phyloP scores from a whole-genome alignment of 306 rosid species.

The Lotus japonicus region DNA sequence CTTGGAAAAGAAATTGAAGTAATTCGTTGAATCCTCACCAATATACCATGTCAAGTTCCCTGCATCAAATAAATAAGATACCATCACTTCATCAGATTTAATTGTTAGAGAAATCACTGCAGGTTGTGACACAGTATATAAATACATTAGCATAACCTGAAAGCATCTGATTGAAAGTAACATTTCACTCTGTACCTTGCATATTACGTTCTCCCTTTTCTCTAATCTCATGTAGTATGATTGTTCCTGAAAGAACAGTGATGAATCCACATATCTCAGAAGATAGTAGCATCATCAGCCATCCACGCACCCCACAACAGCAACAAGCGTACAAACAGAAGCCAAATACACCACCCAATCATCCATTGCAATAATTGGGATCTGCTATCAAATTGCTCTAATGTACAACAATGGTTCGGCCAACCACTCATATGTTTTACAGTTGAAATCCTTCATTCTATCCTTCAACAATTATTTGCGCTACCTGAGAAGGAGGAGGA shows the following conservation, averaged over 20 bases:
- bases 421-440: too few relatives aligned
- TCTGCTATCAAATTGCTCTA: too few relatives aligned
- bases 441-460: too few relatives aligned
- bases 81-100: not conserved
- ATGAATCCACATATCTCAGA: slow-evolving; percentile 94
- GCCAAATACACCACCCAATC: too few relatives aligned
- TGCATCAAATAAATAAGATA: slow-evolving; percentile 25
- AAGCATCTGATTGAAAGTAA: slow-evolving; percentile 1
- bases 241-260: slow-evolving; percentile 86
- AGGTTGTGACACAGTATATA: not conserved
- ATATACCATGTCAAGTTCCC: slow-evolving; percentile 60
- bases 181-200: slow-evolving; percentile 44
- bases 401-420: too few relatives aligned
- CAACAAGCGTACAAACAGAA: too few relatives aligned
- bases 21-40: slow-evolving; percentile 53
- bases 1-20: too few relatives aligned
- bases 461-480: too few relatives aligned
- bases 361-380: too few relatives aligned
- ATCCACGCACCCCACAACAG: too few relatives aligned
- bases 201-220: slow-evolving; percentile 58
- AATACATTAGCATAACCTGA: slow-evolving; percentile 3
- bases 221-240: slow-evolving; percentile 75
- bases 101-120: not conserved
- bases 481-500: too few relatives aligned
- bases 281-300: too few relatives aligned